Evolutionary conservation across 2,329 filamentous ascomycete species (phyloP).

Genomic region (Diaporthe australafricana): DNA sequence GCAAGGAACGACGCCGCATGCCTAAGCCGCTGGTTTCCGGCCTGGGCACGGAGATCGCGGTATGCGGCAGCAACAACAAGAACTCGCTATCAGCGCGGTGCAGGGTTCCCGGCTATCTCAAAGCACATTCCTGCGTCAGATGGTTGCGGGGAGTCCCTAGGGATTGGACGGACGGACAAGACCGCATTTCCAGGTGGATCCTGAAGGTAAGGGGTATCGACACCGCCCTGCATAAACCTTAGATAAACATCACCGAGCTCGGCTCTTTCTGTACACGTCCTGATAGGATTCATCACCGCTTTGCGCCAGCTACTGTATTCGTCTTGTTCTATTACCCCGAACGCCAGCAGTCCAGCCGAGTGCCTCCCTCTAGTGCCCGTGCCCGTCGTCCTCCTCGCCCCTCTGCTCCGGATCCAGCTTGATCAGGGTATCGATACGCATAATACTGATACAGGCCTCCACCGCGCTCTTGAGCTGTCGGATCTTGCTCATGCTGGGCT

Average conservation of each 20-base stretch:
- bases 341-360: slow-evolving; percentile 18
- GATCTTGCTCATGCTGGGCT: slow-evolving; percentile 98
- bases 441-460: slow-evolving; percentile 98
- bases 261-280: slow-evolving; percentile 16
- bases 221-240: slow-evolving; percentile 3
- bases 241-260: slow-evolving; percentile 20
- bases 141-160: neutral
- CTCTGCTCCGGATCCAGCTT: slow-evolving; percentile 93
- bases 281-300: slow-evolving; percentile 9
- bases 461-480: slow-evolving; percentile 98
- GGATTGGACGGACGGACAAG: neutral
- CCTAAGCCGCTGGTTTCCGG: slow-evolving; percentile 33
- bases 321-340: slow-evolving; percentile 27
- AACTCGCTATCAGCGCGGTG: neutral
- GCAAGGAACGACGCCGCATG: slow-evolving; percentile 27
- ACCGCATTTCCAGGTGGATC: slow-evolving; percentile 5
- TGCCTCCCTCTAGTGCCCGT: slow-evolving; percentile 74
- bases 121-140: slow-evolving; percentile 17
- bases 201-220: neutral
- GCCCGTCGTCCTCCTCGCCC: slow-evolving; percentile 81
- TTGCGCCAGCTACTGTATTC: slow-evolving; percentile 26
- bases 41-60: slow-evolving; percentile 1
- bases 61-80: neutral
- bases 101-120: slow-evolving; percentile 28
- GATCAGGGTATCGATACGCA: slow-evolving; percentile 99